Conservation (phyloP, 2,329 filamentous ascomycete genomes). For the Whalleya microplaca region DNA sequence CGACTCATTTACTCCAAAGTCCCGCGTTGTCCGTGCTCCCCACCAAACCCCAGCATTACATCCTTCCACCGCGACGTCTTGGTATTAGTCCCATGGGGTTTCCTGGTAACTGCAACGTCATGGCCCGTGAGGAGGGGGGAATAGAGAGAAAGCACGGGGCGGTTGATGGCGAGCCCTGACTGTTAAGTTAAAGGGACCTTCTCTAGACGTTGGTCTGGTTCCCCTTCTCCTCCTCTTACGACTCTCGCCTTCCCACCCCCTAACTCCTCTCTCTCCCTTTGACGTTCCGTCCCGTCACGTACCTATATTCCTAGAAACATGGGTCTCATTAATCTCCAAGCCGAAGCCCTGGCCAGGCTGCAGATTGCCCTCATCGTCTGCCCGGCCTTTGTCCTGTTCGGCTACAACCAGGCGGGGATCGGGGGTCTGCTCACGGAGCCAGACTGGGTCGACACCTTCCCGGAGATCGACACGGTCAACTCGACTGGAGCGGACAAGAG, state of each 20-base stretch:
- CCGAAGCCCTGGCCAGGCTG: constrained; percentile 40
- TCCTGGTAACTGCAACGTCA: neutral
- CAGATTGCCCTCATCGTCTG: constrained; percentile 48
- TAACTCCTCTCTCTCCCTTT: neutral
- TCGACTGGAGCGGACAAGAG: constrained; percentile 35
- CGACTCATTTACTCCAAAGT: no score
- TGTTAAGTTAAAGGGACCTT: neutral
- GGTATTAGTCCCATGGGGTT: neutral
- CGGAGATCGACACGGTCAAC: constrained; percentile 44
- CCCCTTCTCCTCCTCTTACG: neutral
- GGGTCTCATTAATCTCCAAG: constrained; percentile 39
- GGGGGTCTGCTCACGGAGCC: constrained; percentile 41
- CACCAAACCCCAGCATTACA: neutral
- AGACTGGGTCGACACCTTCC: constrained; percentile 43
- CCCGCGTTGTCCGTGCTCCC: neutral
- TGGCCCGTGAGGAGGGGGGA: neutral
- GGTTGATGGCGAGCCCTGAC: neutral
- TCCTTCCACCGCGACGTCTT: neutral
- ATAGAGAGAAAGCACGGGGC: neutral
- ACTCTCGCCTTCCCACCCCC: neutral
- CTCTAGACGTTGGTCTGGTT: neutral
- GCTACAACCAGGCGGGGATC: constrained; percentile 46
- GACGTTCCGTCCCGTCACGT: neutral
- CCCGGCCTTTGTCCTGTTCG: constrained; percentile 47
- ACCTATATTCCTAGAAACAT: constrained; percentile 13